Base-by-base conservation (phyloP, 306 rosid genomes). In the Hippophae gyantsensis region DNA sequence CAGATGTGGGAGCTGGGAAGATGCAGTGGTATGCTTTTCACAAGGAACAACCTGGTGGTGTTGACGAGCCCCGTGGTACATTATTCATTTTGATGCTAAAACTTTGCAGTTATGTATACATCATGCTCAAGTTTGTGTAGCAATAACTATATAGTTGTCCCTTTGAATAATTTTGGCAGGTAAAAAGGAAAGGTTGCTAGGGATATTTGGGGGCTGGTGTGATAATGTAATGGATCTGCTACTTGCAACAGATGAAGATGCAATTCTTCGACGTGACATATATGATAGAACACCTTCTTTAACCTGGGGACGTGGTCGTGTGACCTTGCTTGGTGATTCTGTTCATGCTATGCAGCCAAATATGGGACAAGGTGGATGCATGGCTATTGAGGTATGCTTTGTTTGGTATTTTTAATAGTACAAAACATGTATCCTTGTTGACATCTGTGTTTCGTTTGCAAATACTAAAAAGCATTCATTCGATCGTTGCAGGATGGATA, bases 291-390 rank as follows among this genome's bases (percentile, higher is more conserved):
- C 70, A 2, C 96, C 99, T 27, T 64, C 85, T 67, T 56, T 93
- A 9, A 78, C 83, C 27, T 93, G 99, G 99, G 97, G 99, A 68
- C 88, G 81, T 73, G 97, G 95, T 46, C 82, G 82, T 10, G 95
- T 88, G 63, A 93, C 95, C 47, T 77, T 93, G 73, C 97, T 93
- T 42, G 99, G 97, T 42, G 99, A 93, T 74, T 93, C 99, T 18
- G 79, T 93, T 48, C 99, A 93, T 80, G 99, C 99, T 65, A 93
- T 93, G 99, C 99, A 93, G 63, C 99, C 99, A 69, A 93, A 93
- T 76, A 63, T 93, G 90, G 97, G 95, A 50, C 99, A 93, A 77
- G 97, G 99, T 40, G 99, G 99, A 58, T 86, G 99, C 82, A 93
- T 93, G 99, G 99, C 99, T 59, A 93, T 93, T 69, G 99, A 93